Evolutionary conservation across 2,329 filamentous ascomycete genomes (phyloP).

Genomic region (Lecanicillium sp.): DNA sequence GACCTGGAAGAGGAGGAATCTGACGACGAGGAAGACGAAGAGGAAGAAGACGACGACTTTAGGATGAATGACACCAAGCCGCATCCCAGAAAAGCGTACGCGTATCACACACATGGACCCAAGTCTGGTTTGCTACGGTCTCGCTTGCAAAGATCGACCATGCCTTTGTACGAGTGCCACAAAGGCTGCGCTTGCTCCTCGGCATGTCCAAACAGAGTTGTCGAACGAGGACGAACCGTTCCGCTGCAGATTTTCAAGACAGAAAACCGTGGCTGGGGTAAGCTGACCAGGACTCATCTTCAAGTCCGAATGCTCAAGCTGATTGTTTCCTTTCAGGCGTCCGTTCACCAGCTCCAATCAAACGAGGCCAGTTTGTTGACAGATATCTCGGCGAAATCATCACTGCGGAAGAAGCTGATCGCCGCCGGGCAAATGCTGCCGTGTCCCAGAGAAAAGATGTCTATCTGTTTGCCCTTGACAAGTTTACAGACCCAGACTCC

Average conservation of each 20-base stretch:
- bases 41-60: conserved; percentile 33
- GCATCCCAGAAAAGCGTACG: conserved; percentile 41
- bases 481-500: conserved; percentile 58
- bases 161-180: conserved; percentile 78
- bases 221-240: conserved; percentile 66
- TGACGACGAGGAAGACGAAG: conserved; percentile 37
- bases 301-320: too few species aligned
- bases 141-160: conserved; percentile 45
- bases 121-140: conserved; percentile 48
- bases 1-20: conserved; percentile 47
- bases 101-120: conserved; percentile 54
- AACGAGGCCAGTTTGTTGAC: conserved; percentile 72
- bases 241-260: conserved; percentile 75
- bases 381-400: conserved; percentile 70
- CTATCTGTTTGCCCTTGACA: conserved; percentile 77
- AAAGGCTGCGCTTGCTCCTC: conserved; percentile 58
- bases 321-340: too few species aligned
- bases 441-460: conserved; percentile 61
- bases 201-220: conserved; percentile 67
- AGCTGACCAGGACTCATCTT: conserved; percentile 19
- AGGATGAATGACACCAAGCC: conserved; percentile 14
- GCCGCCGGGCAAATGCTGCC: conserved; percentile 52
- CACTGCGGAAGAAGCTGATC: conserved; percentile 56
- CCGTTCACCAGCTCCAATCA: conserved; percentile 56
- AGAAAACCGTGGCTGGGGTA: conserved; percentile 67